Evolutionary conservation across 495 filamentous ascomycete species (phyloP), one percentile per base, ranked within the genome.

Genomic region (Evernia prunastri): DNA sequence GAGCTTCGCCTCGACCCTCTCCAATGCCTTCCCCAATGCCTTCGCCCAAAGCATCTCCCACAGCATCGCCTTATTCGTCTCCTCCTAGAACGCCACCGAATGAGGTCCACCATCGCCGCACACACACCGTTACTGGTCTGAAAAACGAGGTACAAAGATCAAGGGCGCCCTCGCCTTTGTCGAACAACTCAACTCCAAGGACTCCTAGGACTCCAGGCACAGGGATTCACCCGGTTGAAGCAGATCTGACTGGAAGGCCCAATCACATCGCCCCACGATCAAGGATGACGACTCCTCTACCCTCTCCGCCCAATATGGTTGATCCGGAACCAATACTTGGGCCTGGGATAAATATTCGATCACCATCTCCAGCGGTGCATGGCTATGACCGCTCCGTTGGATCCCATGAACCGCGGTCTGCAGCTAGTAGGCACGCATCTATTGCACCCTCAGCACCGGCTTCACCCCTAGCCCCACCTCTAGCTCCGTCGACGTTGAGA

Each of bases 41-140:
- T n/a, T 65, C 58, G n/a, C 65, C 67, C 13, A 63, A 59, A 33
- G 47, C 31, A 18, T 70, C 66, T 56, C 69, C 66, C 13, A 62
- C 49, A 62, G 33, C 56, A 7, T 67, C 64, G 18, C 68, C 70
- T 42, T 43, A 45, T n/a, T 18, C 61, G 6, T 72, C 70, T 36
- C 70, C 70, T 27, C 66, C 65, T 23, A 61, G 60, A 36, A 72
- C 64, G 11, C 70, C 70, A 11, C 66, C 69, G 20, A 58, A 59
- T 39, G 54, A 59, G 4, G 18, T 23, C 23, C 45, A 49, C 29
- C 37, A 59, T 33, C 60, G 47, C 47, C 53, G 58, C 23, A 49
- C 39, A 20, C 66, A 59, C 18, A 59, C 60, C 42, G 45, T 59
- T 54, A 29, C 49, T 47, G 63, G 63, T 40, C 31, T 65, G 31